A percentile compares a stretch with the other conserved stretches of the same genome.
These are phyloP conservation scores for Monosporascus sp. DNA, from an alignment of 2,329 filamentous ascomycete genomes.

Conservation along the genomic window DNA sequence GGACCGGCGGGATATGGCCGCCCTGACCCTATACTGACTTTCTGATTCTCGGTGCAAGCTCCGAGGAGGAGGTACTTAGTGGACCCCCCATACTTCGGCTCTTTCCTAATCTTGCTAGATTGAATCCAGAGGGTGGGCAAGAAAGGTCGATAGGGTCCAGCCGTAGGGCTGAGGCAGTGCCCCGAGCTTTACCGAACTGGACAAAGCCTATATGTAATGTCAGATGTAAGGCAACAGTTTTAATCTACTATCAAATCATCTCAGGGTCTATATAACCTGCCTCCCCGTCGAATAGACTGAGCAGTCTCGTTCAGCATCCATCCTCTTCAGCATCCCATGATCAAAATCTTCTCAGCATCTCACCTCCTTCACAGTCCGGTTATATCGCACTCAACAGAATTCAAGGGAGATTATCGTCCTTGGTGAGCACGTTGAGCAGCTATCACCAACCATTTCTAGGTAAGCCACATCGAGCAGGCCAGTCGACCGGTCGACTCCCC, in stretches of 20 bases:
- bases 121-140: not conserved
- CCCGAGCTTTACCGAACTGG: slow-evolving; percentile 10
- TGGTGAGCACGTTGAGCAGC: too few relatives aligned
- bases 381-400: not conserved
- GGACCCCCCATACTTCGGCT: not conserved
- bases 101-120: not conserved
- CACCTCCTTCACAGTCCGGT: not conserved
- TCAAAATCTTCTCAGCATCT: not conserved
- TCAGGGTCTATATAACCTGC: not conserved
- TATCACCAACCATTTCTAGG: too few relatives aligned
- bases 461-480: too few relatives aligned
- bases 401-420: too few relatives aligned
- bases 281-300: not conserved
- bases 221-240: slow-evolving; percentile 2
- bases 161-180: slow-evolving; percentile 18
- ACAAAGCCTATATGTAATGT: slow-evolving; percentile 10
- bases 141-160: slow-evolving; percentile 12
- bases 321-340: not conserved
- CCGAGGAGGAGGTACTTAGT: not conserved
- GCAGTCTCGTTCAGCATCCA: not conserved
- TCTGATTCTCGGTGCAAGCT: not conserved
- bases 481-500: too few relatives aligned
- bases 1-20: not conserved
- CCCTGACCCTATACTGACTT: not conserved
- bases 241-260: not conserved